Percentiles rank a stretch among this genome's conserved stretches.
These are phyloP conservation scores for Paecilomyces sp. DNA, from an alignment of 2,329 filamentous ascomycete genomes.

Conservation along the genomic window DNA sequence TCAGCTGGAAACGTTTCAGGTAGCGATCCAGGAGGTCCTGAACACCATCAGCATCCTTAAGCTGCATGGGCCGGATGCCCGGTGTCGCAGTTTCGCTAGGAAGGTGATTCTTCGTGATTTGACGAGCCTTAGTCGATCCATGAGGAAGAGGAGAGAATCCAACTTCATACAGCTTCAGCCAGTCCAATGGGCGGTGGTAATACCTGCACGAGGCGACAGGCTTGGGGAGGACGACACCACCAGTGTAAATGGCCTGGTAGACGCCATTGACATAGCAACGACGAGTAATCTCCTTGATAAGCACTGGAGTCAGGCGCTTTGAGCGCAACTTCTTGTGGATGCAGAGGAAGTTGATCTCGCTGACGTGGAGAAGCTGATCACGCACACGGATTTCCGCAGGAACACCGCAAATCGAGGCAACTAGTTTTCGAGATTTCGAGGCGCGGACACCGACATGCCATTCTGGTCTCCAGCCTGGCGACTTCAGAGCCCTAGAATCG, in stretches of 20 bases:
- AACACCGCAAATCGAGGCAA: constrained; percentile 93
- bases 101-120: constrained; percentile 79
- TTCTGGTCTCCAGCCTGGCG: constrained; percentile 85
- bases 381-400: constrained; percentile 78
- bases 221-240: constrained; percentile 80
- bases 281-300: constrained; percentile 97
- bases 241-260: constrained; percentile 95
- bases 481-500: constrained; percentile 70
- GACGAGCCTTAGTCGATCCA: constrained; percentile 75
- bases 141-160: constrained; percentile 85
- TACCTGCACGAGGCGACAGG: constrained; percentile 92
- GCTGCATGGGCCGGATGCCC: constrained; percentile 73
- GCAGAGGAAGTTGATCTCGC: constrained; percentile 97
- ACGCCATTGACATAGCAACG: constrained; percentile 79
- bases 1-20: constrained; percentile 71
- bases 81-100: constrained; percentile 65
- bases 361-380: constrained; percentile 64
- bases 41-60: constrained; percentile 70
- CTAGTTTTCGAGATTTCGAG: constrained; percentile 72
- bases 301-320: constrained; percentile 83
- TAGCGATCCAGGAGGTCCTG: constrained; percentile 69
- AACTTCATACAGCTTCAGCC: constrained; percentile 91
- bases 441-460: constrained; percentile 95
- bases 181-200: constrained; percentile 89
- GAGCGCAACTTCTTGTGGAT: constrained; percentile 96